A percentile compares a stretch with the other conserved stretches of the same genome.
These are phyloP conservation scores for Fragaria vesca DNA, from an alignment of 306 rosid species.

Conservation along the genomic window DNA sequence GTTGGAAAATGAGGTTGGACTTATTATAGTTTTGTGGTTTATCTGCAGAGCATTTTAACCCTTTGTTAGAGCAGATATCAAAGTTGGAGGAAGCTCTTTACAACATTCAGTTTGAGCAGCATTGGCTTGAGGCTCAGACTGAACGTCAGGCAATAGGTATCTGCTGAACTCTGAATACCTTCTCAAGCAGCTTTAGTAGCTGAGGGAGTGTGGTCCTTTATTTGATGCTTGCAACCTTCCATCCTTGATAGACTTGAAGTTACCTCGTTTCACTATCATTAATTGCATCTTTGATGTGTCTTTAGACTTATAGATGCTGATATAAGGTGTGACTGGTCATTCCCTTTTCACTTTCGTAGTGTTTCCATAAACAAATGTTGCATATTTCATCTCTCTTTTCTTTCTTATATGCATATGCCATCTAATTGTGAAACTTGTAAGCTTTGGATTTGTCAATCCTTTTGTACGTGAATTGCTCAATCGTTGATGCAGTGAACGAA, in stretches of 20 bases:
- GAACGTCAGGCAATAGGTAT: slow-evolving; percentile 68
- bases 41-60: slow-evolving; percentile 58
- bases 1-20: slow-evolving; percentile 2
- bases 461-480: not conserved
- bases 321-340: not conserved
- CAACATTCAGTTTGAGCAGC: slow-evolving; percentile 78
- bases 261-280: not conserved
- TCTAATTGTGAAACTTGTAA: not conserved
- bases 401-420: not conserved
- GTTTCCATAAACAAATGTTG: not conserved
- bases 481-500: slow-evolving; percentile 40
- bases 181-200: not conserved
- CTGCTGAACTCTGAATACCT: not conserved
- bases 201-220: not conserved
- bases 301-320: not conserved
- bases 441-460: not conserved
- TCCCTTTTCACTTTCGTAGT: not conserved
- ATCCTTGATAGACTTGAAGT: not conserved
- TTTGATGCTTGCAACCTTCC: not conserved
- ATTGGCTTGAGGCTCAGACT: slow-evolving; percentile 86
- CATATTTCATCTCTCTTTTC: not conserved
- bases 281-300: not conserved
- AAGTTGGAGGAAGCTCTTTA: slow-evolving; percentile 77
- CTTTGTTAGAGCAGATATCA: slow-evolving; percentile 53
- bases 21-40: slow-evolving; percentile 22